These are phyloP conservation scores for Penicillium samsonianum DNA, from an alignment of 495 filamentous ascomycete genomes.

Conservation along the genomic window DNA sequence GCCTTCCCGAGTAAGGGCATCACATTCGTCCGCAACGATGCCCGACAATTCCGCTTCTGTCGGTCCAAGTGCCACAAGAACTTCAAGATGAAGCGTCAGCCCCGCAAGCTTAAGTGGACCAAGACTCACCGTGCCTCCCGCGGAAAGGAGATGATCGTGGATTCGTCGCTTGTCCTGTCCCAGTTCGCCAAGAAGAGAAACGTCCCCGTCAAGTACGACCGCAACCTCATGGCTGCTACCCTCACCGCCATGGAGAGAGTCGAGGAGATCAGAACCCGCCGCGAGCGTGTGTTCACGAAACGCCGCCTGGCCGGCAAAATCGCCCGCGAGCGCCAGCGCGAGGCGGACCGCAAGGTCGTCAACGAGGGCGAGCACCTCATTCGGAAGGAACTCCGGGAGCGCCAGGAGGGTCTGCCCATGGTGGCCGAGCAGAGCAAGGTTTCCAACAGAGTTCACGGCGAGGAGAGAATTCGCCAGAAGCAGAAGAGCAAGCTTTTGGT, in stretches of 20 bases:
- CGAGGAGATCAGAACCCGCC: constrained; percentile 75
- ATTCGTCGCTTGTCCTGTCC: constrained; percentile 86
- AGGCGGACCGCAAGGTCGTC: constrained; percentile 81
- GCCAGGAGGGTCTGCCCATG: constrained; percentile 46
- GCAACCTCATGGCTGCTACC: constrained; percentile 82
- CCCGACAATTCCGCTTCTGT: constrained; percentile 65
- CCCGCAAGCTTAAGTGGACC: constrained; percentile 85
- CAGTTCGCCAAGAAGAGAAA: constrained; percentile 91
- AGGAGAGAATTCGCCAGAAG: constrained; percentile 60
- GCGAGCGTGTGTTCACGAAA: constrained; percentile 91
- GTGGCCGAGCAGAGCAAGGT: constrained; percentile 39
- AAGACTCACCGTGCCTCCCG: constrained; percentile 70
- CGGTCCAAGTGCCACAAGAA: constrained; percentile 93
- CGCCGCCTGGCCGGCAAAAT: constrained; percentile 87
- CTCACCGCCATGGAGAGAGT: constrained; percentile 91
- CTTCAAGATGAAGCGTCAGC: constrained; percentile 97
- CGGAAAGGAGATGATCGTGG: constrained; percentile 92
- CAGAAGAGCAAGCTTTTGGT: constrained; percentile 62
- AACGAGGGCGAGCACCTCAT: constrained; percentile 85
- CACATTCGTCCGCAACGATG: constrained; percentile 82
- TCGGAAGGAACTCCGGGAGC: constrained; percentile 50
- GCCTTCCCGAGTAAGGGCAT: constrained; percentile 90
- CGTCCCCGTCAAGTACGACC: constrained; percentile 91
- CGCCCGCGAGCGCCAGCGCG: constrained; percentile 66
- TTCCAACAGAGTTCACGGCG: constrained; percentile 43